Base-by-base conservation (phyloP, 2,329 filamentous ascomycete genomes). In the Venturia aucupariae region DNA sequence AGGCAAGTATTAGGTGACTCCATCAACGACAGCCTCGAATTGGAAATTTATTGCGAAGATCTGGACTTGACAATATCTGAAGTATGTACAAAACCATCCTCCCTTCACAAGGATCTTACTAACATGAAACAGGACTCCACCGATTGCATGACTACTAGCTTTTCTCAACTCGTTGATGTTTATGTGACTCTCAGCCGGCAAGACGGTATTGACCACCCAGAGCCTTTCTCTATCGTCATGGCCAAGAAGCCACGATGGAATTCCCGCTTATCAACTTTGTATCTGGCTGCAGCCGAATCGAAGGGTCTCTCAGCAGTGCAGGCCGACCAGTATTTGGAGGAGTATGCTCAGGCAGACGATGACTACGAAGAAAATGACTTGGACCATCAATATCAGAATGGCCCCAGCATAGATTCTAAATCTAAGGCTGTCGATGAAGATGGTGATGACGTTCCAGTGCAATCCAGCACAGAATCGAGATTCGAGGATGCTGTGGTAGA, bases 141-240 rank as follows among this genome's bases (percentile, higher is more conserved):
- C 46, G 74, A 80, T 70, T 75, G 60, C 46, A 27, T 32, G n/a
- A 55, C 24, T 11, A 59, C 44, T 41, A 68, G 61, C 60, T 64
- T 70, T 64, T 60, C 80, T 57, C 79, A 86, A 65, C 76, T 90
- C 55, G 73, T 88, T 65, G 79, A 84, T 62, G 72, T 87, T 57
- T 87, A 86, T 69, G 73, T 86, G 65, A 77, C 79, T 19, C 75
- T 90, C 57, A 80, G 82, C 67, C 78, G 78, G 39, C 86, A 88
- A 69, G 86, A 88, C 70, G 83, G 80, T 30, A 72, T 78, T 48
- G 75, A 79, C 62, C 72, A 78, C 27, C 79, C 81, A 2, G 79
- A 82, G 39, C 81, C 84, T 19, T 77, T 88, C n/a, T 84, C 85
- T 68, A 75, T 88, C 64, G 78, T 78, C 11, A 75, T 89, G 61